Conservation (phyloP, 306 rosid genomes). For the Dalbergia cultrata region DNA sequence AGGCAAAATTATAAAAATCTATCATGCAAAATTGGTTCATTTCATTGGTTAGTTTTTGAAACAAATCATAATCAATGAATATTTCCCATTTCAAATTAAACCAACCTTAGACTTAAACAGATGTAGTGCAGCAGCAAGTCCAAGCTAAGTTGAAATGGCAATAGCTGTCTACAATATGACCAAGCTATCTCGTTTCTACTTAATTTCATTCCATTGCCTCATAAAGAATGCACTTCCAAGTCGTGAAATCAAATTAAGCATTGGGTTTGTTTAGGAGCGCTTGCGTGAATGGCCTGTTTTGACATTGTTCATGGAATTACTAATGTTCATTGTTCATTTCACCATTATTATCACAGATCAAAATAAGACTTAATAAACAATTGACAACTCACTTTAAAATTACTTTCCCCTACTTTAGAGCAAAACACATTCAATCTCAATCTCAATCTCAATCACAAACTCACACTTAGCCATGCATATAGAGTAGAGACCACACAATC, state of each 20-base stretch:
- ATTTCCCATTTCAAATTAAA: slow-evolving; percentile 12
- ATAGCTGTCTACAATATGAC: slow-evolving; percentile 13
- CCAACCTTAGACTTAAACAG: background rate
- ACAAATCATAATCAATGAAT: background rate
- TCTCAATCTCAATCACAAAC: no score
- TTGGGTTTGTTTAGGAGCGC: no score
- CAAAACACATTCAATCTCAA: no score
- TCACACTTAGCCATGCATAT: no score
- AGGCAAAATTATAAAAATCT: slow-evolving; percentile 24
- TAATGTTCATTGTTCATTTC: no score
- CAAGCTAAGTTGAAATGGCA: slow-evolving; percentile 5
- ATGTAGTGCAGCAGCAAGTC: background rate
- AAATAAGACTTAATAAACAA: no score
- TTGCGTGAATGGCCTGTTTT: no score
- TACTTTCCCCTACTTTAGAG: no score
- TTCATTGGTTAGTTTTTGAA: background rate
- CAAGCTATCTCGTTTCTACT: slow-evolving; percentile 36
- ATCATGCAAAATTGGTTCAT: slow-evolving; percentile 22
- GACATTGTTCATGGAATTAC: no score
- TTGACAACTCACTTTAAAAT: no score
- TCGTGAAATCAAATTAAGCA: background rate
- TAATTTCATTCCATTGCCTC: background rate
- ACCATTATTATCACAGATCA: no score
- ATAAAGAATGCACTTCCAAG: background rate
- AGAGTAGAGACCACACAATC: no score